Conservation (phyloP, 331 rosid genomes). For the Rosa hybrid region DNA sequence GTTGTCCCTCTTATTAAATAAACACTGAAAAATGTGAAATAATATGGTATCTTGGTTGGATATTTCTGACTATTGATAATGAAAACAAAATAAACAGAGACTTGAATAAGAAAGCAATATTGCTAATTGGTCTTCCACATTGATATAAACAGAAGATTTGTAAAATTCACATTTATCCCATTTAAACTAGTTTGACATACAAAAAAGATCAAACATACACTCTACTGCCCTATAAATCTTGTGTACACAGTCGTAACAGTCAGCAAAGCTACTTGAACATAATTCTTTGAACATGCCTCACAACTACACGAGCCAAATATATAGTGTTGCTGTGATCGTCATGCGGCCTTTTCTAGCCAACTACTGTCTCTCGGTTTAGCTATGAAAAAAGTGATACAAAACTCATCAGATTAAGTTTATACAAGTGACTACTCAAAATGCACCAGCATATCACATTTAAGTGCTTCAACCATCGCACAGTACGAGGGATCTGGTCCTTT, state of each 20-base stretch:
- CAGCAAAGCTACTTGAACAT: not conserved
- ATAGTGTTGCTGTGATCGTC: not conserved
- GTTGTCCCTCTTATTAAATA: too few relatives aligned
- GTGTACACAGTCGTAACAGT: not conserved
- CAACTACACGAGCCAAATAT: not conserved
- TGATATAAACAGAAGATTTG: not conserved
- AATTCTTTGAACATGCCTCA: not conserved
- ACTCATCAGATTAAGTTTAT: not conserved
- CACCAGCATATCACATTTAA: slow-evolving; percentile 19
- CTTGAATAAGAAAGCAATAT: not conserved
- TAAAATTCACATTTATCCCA: not conserved
- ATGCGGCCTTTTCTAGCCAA: not conserved
- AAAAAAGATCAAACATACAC: too few relatives aligned
- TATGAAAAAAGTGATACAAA: not conserved
- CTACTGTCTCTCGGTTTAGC: not conserved
- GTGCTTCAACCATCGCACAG: slow-evolving; percentile 17
- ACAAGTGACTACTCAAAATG: slow-evolving; percentile 7
- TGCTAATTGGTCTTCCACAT: too few relatives aligned
- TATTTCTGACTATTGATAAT: too few relatives aligned
- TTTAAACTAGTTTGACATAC: too few relatives aligned
- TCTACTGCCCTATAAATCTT: not conserved
- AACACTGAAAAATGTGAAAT: too few relatives aligned
- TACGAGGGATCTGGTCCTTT: slow-evolving; percentile 18
- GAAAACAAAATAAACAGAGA: too few relatives aligned
- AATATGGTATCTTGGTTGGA: too few relatives aligned